These are phyloP conservation scores for Mrakia hoshinonis DNA, from an alignment of 768 basidiomycete species.

Conservation along the genomic window DNA sequence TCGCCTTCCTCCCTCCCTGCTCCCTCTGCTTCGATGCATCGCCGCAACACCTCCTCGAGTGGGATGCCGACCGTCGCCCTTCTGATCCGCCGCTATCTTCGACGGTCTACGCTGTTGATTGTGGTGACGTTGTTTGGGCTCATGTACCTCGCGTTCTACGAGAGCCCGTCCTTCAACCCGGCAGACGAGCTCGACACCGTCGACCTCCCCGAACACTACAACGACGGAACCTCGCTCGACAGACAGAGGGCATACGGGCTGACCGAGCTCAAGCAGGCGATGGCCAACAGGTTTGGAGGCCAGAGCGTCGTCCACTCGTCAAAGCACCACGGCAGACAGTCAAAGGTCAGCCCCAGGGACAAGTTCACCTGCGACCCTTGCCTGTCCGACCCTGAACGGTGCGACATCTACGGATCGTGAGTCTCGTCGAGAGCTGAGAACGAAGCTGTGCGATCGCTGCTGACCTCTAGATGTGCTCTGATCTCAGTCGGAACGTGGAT, in stretches of 20 bases:
- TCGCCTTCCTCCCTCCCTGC: background rate
- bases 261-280: background rate
- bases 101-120: too few relatives aligned
- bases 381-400: background rate
- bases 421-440: background rate
- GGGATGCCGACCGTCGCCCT: too few relatives aligned
- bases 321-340: background rate
- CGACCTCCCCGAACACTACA: background rate
- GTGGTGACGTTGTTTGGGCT: too few relatives aligned
- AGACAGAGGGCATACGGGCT: background rate
- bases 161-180: background rate
- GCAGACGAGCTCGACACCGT: background rate
- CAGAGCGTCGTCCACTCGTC: background rate
- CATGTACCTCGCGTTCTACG: background rate
- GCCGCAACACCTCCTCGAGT: too few relatives aligned
- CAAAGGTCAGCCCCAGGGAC: background rate
- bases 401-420: background rate
- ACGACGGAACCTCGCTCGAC: background rate
- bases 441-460: background rate
- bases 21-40: too few relatives aligned
- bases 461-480: background rate
- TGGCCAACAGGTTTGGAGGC: too few relatives aligned
- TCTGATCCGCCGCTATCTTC: too few relatives aligned
- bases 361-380: background rate
- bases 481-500: slow-evolving; percentile 9